Conservation (phyloP, 2,329 filamentous ascomycete species). For the Gyromitra esculenta region DNA sequence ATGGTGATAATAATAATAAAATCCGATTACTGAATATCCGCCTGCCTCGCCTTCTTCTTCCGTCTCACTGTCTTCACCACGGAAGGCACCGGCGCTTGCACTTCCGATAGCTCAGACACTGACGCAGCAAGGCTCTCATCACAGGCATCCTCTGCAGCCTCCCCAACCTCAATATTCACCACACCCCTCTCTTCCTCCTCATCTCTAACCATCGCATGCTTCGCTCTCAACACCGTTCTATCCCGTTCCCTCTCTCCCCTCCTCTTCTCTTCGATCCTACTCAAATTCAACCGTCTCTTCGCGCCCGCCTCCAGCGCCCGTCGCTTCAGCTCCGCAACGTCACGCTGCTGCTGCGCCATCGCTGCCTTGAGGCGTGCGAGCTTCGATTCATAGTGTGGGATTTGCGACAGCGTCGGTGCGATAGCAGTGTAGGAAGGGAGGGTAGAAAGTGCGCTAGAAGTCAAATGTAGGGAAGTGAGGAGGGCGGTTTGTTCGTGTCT, state of each 20-base stretch:
- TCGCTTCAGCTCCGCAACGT: slow-evolving; percentile 51
- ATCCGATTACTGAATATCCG: slow-evolving; percentile 46
- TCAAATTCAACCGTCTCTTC: slow-evolving; percentile 41
- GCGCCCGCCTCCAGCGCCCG: slow-evolving; percentile 46
- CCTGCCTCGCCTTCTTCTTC: slow-evolving; percentile 54
- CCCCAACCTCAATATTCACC: background rate
- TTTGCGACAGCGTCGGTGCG: slow-evolving; percentile 49
- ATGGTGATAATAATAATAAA: background rate
- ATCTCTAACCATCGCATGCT: slow-evolving; percentile 3
- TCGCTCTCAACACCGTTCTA: slow-evolving; percentile 49
- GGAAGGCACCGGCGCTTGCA: background rate
- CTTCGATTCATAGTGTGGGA: slow-evolving; percentile 52
- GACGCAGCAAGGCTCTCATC: background rate
- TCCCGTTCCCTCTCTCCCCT: slow-evolving; percentile 50
- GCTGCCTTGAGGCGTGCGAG: slow-evolving; percentile 46
- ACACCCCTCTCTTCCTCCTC: slow-evolving; percentile 10
- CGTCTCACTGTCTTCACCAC: slow-evolving; percentile 50
- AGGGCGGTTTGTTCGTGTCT: slow-evolving; percentile 52
- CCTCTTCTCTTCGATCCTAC: slow-evolving; percentile 42
- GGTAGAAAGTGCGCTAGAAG: slow-evolving; percentile 43
- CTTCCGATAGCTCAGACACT: background rate
- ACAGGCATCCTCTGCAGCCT: background rate
- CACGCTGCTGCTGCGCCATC: slow-evolving; percentile 49
- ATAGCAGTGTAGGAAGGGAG: slow-evolving; percentile 49
- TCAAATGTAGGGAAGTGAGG: slow-evolving; percentile 48